phyloP scores from a whole-genome alignment of 2,329 filamentous ascomycete species.

The Cladorrhinum sp. region DNA sequence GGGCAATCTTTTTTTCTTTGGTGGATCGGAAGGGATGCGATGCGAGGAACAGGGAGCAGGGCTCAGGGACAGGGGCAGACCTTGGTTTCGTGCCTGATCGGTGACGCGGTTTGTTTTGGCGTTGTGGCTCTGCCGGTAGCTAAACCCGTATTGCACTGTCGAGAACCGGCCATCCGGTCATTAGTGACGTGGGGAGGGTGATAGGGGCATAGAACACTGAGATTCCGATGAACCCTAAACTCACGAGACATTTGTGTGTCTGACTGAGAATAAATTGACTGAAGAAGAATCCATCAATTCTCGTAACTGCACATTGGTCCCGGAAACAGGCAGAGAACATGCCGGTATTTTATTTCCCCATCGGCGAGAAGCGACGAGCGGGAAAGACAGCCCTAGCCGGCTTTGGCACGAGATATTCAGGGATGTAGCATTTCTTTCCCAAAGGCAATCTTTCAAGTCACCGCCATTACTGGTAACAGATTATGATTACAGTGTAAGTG shows the following conservation, averaged over 20 bases:
- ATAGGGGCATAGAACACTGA: neutral
- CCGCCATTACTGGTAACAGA: neutral
- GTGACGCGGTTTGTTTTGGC: conserved; percentile 6
- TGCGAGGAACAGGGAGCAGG: conserved; percentile 4
- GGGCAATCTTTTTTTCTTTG: conserved; percentile 4
- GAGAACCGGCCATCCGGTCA: neutral
- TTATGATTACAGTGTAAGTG: neutral
- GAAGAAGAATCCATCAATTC: neutral
- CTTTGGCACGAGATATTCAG: neutral
- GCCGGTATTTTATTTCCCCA: neutral
- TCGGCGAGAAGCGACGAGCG: neutral
- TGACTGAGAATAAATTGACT: conserved; percentile 2
- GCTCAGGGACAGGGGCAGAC: conserved; percentile 3
- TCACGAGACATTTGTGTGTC: neutral
- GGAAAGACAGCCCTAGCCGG: neutral
- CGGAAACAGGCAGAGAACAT: no score
- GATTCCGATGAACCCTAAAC: neutral
- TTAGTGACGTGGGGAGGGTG: neutral
- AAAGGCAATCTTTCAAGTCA: neutral
- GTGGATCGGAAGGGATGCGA: conserved; percentile 7
- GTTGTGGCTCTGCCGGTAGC: conserved; percentile 7
- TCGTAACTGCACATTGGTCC: neutral
- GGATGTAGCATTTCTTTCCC: neutral
- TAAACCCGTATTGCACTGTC: conserved; percentile 5
- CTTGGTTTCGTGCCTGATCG: conserved; percentile 4